Base-by-base conservation (phyloP, 2,329 filamentous ascomycete species). In the Graphium sp. region DNA sequence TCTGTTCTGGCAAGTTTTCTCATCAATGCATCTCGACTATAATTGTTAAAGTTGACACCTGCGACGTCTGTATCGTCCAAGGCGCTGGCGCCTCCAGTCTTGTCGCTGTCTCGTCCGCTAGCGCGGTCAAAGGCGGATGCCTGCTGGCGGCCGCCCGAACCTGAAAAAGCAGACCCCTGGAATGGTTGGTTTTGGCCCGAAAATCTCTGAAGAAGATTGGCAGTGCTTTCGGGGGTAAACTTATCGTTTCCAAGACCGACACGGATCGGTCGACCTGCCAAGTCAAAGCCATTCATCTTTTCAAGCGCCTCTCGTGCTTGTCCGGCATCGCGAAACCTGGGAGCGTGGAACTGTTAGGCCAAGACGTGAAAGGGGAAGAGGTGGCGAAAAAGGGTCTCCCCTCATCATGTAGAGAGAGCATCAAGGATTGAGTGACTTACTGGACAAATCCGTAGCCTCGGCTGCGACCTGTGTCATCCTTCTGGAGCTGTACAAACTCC, bases 211-310 rank as follows among this genome's bases (percentile, higher is more conserved):
- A 92, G 62, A 50, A 92, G 71, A 58, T 82, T 85, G 52, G 83
- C 79, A 55, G 83, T 93, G 56, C 84, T 89, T 60, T 95, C 89
- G 47, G 85, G 80, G 56, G 85, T 95, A 59, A 95, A 95, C 72
- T 95, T 95, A 80, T 98, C 89, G 62, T 94, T 98, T 57, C 89
- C 89, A 61, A 98, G 82, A 55, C 89, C 89, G 54, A 98, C 91
- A 50, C 89, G 84, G 52, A 98, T 95, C 38, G 85, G 84, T 50
- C 89, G 85, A 55, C 85, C 85, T 45, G 89, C 89, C 42, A 98
- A 74, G 57, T 95, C 89, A 59, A 95, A 98, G 39, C 87, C 85
- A 56, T 98, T 98, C 87, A 98, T 94, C 58, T 94, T 93, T 54
- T 94, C 84, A 38, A 98, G 64, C 36, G 89, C 91, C 52, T 93